Evolutionary conservation across 805 yeast genomes (phyloP).

Genomic region (Sugiyamaella qingdaonensis): DNA sequence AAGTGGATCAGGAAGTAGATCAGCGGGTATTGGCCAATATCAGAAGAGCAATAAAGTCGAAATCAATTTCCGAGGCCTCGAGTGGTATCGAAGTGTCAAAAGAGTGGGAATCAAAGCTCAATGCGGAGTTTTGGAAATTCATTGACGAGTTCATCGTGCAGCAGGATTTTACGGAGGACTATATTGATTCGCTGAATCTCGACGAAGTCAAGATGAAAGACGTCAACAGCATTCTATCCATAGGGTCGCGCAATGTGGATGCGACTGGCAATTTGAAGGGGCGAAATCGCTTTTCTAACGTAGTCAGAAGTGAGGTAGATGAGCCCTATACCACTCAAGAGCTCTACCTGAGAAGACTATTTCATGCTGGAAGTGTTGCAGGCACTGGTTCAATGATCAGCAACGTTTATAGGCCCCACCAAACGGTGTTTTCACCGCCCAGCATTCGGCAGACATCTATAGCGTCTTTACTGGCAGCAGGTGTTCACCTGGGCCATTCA

Average conservation of each 20-base stretch:
- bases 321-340: slow-evolving; percentile 76
- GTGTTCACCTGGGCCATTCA: slow-evolving; percentile 94
- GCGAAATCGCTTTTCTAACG: slow-evolving; percentile 48
- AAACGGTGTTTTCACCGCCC: slow-evolving; percentile 58
- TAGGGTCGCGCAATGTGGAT: background rate
- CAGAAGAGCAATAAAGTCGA: slow-evolving; percentile 2
- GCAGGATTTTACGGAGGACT: slow-evolving; percentile 25
- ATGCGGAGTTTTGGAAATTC: slow-evolving; percentile 26
- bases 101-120: slow-evolving; percentile 29
- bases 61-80: background rate
- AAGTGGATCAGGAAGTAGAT: background rate
- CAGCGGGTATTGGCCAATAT: slow-evolving; percentile 7
- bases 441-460: slow-evolving; percentile 56
- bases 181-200: slow-evolving; percentile 16
- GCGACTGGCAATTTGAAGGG: slow-evolving; percentile 22
- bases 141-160: slow-evolving; percentile 28
- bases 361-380: slow-evolving; percentile 53
- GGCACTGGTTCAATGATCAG: slow-evolving; percentile 60
- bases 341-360: slow-evolving; percentile 65
- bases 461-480: slow-evolving; percentile 77
- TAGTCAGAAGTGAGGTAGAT: slow-evolving; percentile 54
- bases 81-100: slow-evolving; percentile 26
- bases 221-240: slow-evolving; percentile 8
- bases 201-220: slow-evolving; percentile 17
- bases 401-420: slow-evolving; percentile 65